phyloP scores from a whole-genome alignment of 2,329 filamentous ascomycete species.

The Colletotrichum chrysophilum region DNA sequence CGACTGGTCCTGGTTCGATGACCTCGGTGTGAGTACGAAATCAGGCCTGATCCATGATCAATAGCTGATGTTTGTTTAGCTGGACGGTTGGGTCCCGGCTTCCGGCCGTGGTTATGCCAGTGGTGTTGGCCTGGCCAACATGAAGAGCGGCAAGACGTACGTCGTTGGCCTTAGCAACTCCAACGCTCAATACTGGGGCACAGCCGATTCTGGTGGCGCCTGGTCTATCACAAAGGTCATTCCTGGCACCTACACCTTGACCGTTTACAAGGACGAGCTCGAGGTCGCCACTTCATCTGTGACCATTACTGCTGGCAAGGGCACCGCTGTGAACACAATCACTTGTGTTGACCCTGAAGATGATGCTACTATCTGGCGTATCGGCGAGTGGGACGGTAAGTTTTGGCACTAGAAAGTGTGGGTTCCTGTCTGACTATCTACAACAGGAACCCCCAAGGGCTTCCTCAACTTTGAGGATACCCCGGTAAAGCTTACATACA shows the following conservation, averaged over 20 bases:
- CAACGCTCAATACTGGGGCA: constrained; percentile 41
- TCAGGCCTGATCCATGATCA: not conserved
- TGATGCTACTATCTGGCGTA: constrained; percentile 36
- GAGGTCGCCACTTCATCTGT: constrained; percentile 31
- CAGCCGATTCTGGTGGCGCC: constrained; percentile 28
- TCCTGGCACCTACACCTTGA: constrained; percentile 35
- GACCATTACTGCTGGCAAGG: constrained; percentile 31
- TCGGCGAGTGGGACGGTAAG: constrained; percentile 34
- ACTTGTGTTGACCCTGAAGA: constrained; percentile 35
- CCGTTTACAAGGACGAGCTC: constrained; percentile 38
- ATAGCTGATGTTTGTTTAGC: constrained; percentile 14
- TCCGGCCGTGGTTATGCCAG: constrained; percentile 32
- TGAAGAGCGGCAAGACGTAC: constrained; percentile 42
- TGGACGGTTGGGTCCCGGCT: constrained; percentile 35
- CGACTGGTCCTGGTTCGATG: constrained; percentile 38
- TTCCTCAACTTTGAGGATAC: constrained; percentile 40
- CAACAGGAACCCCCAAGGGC: constrained; percentile 32
- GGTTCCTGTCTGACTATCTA: not conserved
- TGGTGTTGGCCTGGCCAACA: constrained; percentile 38
- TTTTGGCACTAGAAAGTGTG: not conserved
- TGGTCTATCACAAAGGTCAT: constrained; percentile 35
- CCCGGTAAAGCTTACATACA: constrained; percentile 45
- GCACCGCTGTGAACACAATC: constrained; percentile 33
- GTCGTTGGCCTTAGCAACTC: constrained; percentile 40
- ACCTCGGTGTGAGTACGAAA: constrained; percentile 26